Evolutionary conservation across 306 rosid genomes (phyloP).

Genomic region (Gynostemma pentaphyllum): DNA sequence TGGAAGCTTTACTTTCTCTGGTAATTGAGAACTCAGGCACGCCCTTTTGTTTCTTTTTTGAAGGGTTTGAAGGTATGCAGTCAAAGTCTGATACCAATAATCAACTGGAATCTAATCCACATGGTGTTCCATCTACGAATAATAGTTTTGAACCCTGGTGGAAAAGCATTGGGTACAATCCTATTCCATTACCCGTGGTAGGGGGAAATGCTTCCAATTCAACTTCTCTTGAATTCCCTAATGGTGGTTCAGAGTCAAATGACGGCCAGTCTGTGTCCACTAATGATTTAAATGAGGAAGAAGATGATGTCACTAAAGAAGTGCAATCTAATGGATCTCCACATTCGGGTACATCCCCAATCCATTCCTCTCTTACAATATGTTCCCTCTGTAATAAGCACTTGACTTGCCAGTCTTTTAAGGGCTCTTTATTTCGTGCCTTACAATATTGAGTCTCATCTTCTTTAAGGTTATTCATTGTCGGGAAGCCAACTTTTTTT

Average conservation of each 20-base stretch:
- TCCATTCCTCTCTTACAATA: background rate
- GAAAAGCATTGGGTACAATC: conserved; percentile 54
- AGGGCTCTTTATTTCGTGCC: background rate
- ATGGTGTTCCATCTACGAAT: conserved; percentile 32
- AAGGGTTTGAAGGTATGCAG: conserved; percentile 58
- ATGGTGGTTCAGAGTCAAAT: conserved; percentile 72
- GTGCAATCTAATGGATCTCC: conserved; percentile 38
- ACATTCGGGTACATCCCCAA: conserved; percentile 44
- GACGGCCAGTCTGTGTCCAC: conserved; percentile 69
- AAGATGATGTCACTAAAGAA: conserved; percentile 48
- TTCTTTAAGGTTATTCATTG: background rate
- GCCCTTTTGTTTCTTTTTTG: background rate
- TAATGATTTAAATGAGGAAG: conserved; percentile 58
- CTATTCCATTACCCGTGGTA: conserved; percentile 31
- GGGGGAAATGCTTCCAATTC: conserved; percentile 52
- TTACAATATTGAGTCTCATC: background rate
- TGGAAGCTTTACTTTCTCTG: background rate
- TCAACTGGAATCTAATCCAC: conserved; percentile 38
- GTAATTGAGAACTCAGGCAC: background rate
- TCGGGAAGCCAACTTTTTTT: background rate
- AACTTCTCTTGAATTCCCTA: conserved; percentile 57
- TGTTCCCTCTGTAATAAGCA: background rate
- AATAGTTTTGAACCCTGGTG: conserved; percentile 87
- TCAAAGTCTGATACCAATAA: conserved; percentile 54
- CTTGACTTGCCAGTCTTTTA: background rate